Percentiles rank a stretch among this genome's conserved stretches.
Evolutionary conservation across 352 stramenopile genomes (phyloP).

Genomic region (Phytophthora quininea): DNA sequence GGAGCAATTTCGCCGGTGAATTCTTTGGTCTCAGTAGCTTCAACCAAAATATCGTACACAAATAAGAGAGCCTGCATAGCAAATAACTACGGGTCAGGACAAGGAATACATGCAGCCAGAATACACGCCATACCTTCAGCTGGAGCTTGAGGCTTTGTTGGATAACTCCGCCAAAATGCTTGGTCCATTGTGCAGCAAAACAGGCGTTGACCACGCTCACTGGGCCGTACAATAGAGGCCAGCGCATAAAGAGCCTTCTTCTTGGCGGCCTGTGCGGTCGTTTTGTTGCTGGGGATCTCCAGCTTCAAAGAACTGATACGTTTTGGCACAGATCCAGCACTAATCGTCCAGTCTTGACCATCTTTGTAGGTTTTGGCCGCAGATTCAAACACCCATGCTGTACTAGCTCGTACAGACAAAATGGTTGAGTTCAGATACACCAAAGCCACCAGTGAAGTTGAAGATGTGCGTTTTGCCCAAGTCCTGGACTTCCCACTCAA

Average conservation of each 20-base stretch:
- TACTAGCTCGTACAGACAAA: conserved; percentile 59
- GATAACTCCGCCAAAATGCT: conserved; percentile 49
- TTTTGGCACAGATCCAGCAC: conserved; percentile 72
- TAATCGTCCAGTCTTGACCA: conserved; percentile 81
- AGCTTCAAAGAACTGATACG: conserved; percentile 63
- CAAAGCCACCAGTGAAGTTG: conserved; percentile 86
- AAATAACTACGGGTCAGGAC: conserved; percentile 1
- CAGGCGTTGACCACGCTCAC: conserved; percentile 70
- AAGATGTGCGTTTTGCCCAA: conserved; percentile 89
- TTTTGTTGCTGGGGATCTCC: conserved; percentile 23
- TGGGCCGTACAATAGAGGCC: conserved; percentile 71
- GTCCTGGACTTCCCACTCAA: conserved; percentile 90
- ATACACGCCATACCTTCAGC: conserved; percentile 56
- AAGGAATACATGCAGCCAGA: not conserved
- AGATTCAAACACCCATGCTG: conserved; percentile 76
- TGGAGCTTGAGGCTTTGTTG: conserved; percentile 49
- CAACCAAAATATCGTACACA: conserved; percentile 69
- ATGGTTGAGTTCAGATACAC: conserved; percentile 75
- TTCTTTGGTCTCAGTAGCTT: conserved; percentile 33
- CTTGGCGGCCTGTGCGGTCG: conserved; percentile 70
- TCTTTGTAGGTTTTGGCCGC: conserved; percentile 87
- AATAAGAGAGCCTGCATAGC: conserved; percentile 58
- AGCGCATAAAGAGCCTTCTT: conserved; percentile 86
- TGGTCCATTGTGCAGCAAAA: conserved; percentile 58
- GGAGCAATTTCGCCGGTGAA: conserved; percentile 18